Evolutionary conservation across 78 protist species (phyloP).

Genomic region (Chrysochromulina tobinii): DNA sequence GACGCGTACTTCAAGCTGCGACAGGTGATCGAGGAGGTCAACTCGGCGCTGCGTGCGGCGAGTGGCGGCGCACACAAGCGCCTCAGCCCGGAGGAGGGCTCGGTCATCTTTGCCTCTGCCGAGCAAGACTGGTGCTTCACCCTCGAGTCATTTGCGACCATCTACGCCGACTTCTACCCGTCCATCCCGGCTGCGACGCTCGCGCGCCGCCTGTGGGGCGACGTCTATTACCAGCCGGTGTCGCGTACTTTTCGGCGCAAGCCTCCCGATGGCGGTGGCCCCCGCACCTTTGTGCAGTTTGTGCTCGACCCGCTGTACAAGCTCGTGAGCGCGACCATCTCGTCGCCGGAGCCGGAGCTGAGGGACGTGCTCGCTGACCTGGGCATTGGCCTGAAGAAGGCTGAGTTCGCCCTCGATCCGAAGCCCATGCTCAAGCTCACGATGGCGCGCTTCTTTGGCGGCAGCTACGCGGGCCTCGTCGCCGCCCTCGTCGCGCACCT

Average conservation of each 20-base stretch:
- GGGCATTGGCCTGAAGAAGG: slow-evolving; percentile 63
- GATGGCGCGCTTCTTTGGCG: slow-evolving; percentile 72
- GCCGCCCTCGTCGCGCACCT: slow-evolving; percentile 69
- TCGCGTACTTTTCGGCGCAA: slow-evolving; percentile 62
- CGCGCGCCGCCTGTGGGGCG: slow-evolving; percentile 95
- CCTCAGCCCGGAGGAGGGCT: slow-evolving; percentile 44
- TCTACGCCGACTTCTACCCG: background rate
- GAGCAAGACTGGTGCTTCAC: slow-evolving; percentile 9
- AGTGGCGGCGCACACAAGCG: background rate
- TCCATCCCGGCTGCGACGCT: slow-evolving; percentile 5
- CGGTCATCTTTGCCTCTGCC: slow-evolving; percentile 34
- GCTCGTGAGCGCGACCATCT: slow-evolving; percentile 54
- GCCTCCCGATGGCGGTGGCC: slow-evolving; percentile 2
- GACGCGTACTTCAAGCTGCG: slow-evolving; percentile 94
- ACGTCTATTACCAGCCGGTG: slow-evolving; percentile 66
- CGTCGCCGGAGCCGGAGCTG: background rate
- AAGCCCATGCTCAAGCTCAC: slow-evolving; percentile 47
- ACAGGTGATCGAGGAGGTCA: slow-evolving; percentile 85
- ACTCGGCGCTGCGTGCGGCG: slow-evolving; percentile 52
- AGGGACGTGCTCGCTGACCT: slow-evolving; percentile 53
- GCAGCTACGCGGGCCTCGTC: slow-evolving; percentile 44
- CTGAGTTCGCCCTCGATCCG: background rate
- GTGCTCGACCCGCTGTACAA: slow-evolving; percentile 97
- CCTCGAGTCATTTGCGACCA: background rate
- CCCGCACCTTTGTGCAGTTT: slow-evolving; percentile 61